A percentile compares a stretch with the other conserved stretches of the same genome.
These are phyloP conservation scores for Amphicarpaea edgeworthii DNA, from an alignment of 306 rosid species.

Conservation along the genomic window DNA sequence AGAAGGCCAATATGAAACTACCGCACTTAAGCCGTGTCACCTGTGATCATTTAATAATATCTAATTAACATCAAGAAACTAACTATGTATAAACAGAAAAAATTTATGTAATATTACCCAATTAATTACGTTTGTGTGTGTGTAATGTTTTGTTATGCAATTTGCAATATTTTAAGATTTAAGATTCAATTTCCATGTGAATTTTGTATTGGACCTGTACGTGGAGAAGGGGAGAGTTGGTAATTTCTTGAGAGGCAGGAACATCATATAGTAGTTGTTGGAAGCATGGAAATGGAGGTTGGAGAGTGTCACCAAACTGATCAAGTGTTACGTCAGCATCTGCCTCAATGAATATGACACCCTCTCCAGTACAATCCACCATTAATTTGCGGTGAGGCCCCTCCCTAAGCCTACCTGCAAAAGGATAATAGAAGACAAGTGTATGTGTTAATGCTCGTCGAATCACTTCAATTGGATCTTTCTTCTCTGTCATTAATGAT, in stretches of 20 bases:
- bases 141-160: too few relatives aligned
- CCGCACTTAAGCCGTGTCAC: slow-evolving; percentile 46
- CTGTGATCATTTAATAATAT: background rate
- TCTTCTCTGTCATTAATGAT: too few relatives aligned
- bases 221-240: slow-evolving; percentile 41
- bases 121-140: too few relatives aligned
- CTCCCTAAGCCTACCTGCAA: slow-evolving; percentile 49
- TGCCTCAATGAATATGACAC: slow-evolving; percentile 1
- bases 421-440: slow-evolving; percentile 42
- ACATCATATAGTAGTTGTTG: slow-evolving; percentile 52
- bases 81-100: too few relatives aligned
- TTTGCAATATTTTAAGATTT: too few relatives aligned
- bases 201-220: slow-evolving; percentile 41
- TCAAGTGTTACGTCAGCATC: slow-evolving; percentile 18
- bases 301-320: slow-evolving; percentile 48
- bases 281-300: slow-evolving; percentile 58
- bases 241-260: slow-evolving; percentile 45
- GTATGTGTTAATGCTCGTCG: background rate
- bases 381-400: slow-evolving; percentile 35
- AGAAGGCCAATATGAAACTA: slow-evolving; percentile 11
- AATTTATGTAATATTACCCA: too few relatives aligned
- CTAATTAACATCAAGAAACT: too few relatives aligned
- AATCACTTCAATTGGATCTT: background rate
- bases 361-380: slow-evolving; percentile 50
- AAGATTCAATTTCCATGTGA: too few relatives aligned